Conservation (phyloP, 2,329 filamentous ascomycete genomes). For the Proliferodiscus dingleyae region DNA sequence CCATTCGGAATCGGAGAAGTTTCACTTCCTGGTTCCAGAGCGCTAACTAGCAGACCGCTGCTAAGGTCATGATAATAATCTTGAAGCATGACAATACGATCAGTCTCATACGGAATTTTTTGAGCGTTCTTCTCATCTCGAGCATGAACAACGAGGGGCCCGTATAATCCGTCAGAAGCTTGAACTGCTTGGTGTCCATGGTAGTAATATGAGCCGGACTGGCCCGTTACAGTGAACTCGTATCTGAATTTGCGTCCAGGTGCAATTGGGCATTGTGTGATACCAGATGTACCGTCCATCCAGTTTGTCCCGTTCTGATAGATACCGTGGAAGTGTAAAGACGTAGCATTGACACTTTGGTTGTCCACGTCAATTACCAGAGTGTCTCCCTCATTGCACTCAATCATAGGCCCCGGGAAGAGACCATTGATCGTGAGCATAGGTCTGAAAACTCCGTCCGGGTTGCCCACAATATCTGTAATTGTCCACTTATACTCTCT, state of each 20-base stretch:
- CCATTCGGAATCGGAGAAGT: slow-evolving; percentile 42
- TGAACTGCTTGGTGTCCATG: slow-evolving; percentile 63
- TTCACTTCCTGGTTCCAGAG: slow-evolving; percentile 39
- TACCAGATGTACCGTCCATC: slow-evolving; percentile 66
- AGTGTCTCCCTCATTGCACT: slow-evolving; percentile 68
- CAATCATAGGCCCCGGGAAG: slow-evolving; percentile 69
- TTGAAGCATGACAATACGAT: slow-evolving; percentile 62
- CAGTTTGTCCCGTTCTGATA: slow-evolving; percentile 70
- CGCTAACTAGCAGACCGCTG: slow-evolving; percentile 34
- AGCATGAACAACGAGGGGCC: slow-evolving; percentile 62
- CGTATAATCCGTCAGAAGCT: slow-evolving; percentile 64
- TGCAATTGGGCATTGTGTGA: slow-evolving; percentile 59
- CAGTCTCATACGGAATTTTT: slow-evolving; percentile 48
- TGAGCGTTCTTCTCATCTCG: slow-evolving; percentile 46
- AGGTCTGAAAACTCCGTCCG: slow-evolving; percentile 52
- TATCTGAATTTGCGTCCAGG: slow-evolving; percentile 61
- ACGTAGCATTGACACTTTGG: slow-evolving; percentile 55
- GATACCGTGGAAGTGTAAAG: slow-evolving; percentile 73
- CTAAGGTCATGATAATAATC: slow-evolving; percentile 67
- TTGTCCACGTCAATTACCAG: slow-evolving; percentile 67
- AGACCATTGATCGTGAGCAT: slow-evolving; percentile 70
- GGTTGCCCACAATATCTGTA: slow-evolving; percentile 51
- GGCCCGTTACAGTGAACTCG: slow-evolving; percentile 55
- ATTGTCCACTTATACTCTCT: slow-evolving; percentile 60
- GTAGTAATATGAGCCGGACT: slow-evolving; percentile 52